Percentiles rank a stretch among this genome's conserved stretches.
Conservation (phyloP, 2,329 filamentous ascomycete species). For the Arthrinium phaeospermum region DNA sequence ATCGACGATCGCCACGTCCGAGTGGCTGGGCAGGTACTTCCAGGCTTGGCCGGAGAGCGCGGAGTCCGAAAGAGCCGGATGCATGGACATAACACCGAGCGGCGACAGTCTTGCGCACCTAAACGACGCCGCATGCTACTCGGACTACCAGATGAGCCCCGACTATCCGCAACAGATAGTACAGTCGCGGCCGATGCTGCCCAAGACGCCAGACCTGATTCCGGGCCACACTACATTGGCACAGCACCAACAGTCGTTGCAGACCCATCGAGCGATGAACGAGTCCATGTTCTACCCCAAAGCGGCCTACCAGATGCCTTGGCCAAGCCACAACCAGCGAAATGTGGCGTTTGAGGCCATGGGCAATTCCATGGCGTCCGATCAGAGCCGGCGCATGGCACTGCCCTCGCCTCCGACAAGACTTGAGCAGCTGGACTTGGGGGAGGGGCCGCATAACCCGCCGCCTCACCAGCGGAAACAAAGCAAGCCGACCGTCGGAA, state of each 20-base stretch:
- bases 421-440: background rate
- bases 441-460: background rate
- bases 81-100: constrained; percentile 26
- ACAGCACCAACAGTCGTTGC: background rate
- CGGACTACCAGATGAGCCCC: background rate
- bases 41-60: constrained; percentile 34
- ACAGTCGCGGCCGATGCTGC: background rate
- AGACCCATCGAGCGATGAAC: background rate
- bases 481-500: background rate
- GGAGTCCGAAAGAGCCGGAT: constrained; percentile 27
- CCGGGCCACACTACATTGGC: background rate
- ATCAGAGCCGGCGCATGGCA: background rate
- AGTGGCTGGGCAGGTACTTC: constrained; percentile 33
- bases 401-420: background rate
- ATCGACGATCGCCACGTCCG: constrained; percentile 29
- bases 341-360: background rate
- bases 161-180: background rate
- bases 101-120: constrained; percentile 36
- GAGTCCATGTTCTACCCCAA: constrained; percentile 9
- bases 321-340: background rate
- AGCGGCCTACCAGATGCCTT: background rate
- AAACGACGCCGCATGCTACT: constrained; percentile 25
- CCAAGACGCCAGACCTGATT: background rate
- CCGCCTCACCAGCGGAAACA: background rate
- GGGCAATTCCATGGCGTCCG: background rate